Base-by-base conservation (phyloP, 2,329 filamentous ascomycete genomes). In the Endoconidiophora laricicola region DNA sequence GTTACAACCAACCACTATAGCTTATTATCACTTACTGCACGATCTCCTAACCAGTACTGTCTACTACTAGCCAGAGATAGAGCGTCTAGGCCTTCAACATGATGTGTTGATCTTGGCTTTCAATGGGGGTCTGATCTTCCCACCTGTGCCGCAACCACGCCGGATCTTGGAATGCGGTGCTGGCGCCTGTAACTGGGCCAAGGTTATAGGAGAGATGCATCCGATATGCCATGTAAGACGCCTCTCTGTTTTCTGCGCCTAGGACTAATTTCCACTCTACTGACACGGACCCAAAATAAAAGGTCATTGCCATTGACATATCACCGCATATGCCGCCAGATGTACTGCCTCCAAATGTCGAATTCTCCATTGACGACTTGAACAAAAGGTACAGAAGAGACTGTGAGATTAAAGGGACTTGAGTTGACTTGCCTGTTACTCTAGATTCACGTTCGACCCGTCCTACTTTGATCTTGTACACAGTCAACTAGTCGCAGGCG, bases 401-500 rank as follows among this genome's bases (percentile, higher is more conserved):
- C 26, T 9, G 6, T 2, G 7, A 10, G 26, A 3, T 10, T 10
- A 33, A 9, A 18, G 2, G 16, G 16, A 18, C 16, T 33, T 33
- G 2, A 33, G 7, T 33, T 33, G 12, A 33, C 26, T 33, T 10
- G 3, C 12, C 26, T 33, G 12, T 33, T 6, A 33, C 3, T 10
- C 7, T 33, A 33, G 26, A 33, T 33, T 33, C 26, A 33, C 7
- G 2, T 33, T 33, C 26, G 26, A 33, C 12, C 26, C 26, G 26
- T 33, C 26, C 26, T 33, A 33, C 7, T 94, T 93, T 66, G 84
- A 94, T 58, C 67, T 94, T 48, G 78, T 94, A 46, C 83, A 94
- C 59, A 94, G 85, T 57, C 77, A 79, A 56, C 72, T 83, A 64
- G 68, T 86, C 62, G 69, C 74, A 56, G 78, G 77, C 20, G 86